A percentile compares a stretch with the other conserved stretches of the same genome.
phyloP scores from a whole-genome alignment of 2,329 filamentous ascomycete genomes.

The Colletotrichum salicis region DNA sequence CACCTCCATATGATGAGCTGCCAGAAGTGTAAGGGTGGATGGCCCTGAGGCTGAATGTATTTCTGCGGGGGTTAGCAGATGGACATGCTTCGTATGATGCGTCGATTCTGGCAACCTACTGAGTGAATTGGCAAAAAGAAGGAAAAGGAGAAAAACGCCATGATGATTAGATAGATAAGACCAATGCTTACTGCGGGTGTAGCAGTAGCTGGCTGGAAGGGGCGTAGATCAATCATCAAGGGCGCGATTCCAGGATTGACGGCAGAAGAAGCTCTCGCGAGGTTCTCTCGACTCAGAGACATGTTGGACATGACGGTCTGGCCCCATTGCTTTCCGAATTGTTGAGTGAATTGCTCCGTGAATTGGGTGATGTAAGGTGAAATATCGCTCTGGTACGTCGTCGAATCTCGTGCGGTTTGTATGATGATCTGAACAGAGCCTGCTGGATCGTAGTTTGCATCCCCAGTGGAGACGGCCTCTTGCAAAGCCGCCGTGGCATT shows the following conservation, averaged over 20 bases:
- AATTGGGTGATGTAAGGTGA: constrained; percentile 60
- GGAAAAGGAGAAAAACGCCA: constrained; percentile 73
- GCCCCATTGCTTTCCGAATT: constrained; percentile 60
- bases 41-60: constrained; percentile 64
- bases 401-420: constrained; percentile 66
- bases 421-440: constrained; percentile 68
- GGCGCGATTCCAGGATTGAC: constrained; percentile 46
- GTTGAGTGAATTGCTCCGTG: constrained; percentile 55
- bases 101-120: constrained; percentile 39
- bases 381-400: constrained; percentile 64
- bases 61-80: constrained; percentile 41
- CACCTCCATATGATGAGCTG: constrained; percentile 70
- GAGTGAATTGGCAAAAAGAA: constrained; percentile 74
- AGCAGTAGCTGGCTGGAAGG: constrained; percentile 64
- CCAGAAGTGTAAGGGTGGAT: constrained; percentile 66
- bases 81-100: not conserved
- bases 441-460: constrained; percentile 68
- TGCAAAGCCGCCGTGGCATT: constrained; percentile 70
- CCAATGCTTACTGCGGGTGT: constrained; percentile 71
- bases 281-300: constrained; percentile 43
- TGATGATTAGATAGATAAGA: constrained; percentile 74
- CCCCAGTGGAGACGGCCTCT: constrained; percentile 62
- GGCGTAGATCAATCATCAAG: constrained; percentile 62
- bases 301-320: constrained; percentile 52
- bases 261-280: constrained; percentile 42